Evolutionary conservation across 192 early-diverging fungal genomes (phyloP).

Genomic region (Backusella tarrabulga): DNA sequence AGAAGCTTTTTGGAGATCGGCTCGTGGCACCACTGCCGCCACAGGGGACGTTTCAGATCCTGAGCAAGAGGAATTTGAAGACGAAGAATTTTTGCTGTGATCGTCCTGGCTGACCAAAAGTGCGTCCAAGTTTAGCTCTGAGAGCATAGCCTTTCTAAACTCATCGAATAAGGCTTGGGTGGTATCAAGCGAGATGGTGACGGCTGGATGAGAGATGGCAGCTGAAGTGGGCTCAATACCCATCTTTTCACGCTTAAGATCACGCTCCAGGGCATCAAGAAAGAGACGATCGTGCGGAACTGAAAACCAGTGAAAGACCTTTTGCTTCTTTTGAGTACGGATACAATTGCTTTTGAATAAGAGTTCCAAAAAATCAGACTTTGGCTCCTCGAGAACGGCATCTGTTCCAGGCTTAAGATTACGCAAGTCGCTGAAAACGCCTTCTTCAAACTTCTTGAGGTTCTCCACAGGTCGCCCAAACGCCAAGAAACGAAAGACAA

Average conservation of each 20-base stretch:
- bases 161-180: conserved; percentile 55
- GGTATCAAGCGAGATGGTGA: conserved; percentile 59
- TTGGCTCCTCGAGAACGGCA: conserved; percentile 88
- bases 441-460: conserved; percentile 98
- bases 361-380: conserved; percentile 91
- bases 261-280: conserved; percentile 92
- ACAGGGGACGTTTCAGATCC: neutral
- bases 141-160: conserved; percentile 55
- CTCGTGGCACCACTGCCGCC: neutral
- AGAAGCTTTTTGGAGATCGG: neutral
- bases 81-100: neutral
- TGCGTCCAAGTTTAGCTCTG: conserved; percentile 74
- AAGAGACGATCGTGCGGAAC: conserved; percentile 96
- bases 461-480: conserved; percentile 85
- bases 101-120: conserved; percentile 55
- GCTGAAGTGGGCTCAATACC: conserved; percentile 81
- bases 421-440: conserved; percentile 92
- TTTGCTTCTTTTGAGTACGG: conserved; percentile 98
- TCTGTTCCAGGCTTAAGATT: conserved; percentile 93
- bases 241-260: conserved; percentile 90
- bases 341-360: conserved; percentile 95
- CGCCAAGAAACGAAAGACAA: conserved; percentile 88
- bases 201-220: conserved; percentile 62
- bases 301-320: conserved; percentile 96
- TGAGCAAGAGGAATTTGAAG: neutral